These are phyloP conservation scores for Scheffersomyces quercinus DNA, from an alignment of 1,139 yeast genomes.

Conservation along the genomic window DNA sequence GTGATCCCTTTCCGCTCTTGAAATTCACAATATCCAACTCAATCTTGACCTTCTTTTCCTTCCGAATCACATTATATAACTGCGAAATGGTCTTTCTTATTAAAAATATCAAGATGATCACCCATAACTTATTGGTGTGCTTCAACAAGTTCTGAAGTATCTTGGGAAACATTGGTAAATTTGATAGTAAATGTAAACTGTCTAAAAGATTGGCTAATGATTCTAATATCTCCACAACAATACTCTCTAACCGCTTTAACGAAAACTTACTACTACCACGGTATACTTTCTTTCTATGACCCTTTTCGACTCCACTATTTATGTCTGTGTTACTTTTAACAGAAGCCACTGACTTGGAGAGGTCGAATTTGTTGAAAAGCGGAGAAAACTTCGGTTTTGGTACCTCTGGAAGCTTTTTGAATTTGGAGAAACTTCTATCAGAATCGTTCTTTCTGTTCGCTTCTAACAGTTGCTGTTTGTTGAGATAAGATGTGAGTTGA, in stretches of 20 bases:
- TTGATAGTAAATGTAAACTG: constrained; percentile 45
- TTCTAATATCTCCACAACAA: constrained; percentile 35
- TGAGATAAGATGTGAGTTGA: constrained; percentile 7
- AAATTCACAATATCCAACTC: constrained; percentile 37
- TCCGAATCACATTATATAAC: constrained; percentile 40
- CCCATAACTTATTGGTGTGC: constrained; percentile 50
- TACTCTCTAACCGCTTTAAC: constrained; percentile 32
- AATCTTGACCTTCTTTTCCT: constrained; percentile 38
- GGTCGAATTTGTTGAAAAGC: constrained; percentile 14
- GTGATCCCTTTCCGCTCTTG: constrained; percentile 18
- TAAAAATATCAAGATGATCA: constrained; percentile 42
- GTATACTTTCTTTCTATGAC: constrained; percentile 1
- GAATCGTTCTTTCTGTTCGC: constrained; percentile 5
- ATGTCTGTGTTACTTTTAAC: constrained; percentile 1
- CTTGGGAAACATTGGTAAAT: constrained; percentile 45
- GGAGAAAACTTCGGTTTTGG: constrained; percentile 21
- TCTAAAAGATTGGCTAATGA: constrained; percentile 42
- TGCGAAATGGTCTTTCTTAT: constrained; percentile 47
- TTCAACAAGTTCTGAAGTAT: constrained; percentile 31
- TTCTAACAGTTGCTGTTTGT: constrained; percentile 8
- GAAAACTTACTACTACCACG: constrained; percentile 11
- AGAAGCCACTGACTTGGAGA: constrained; percentile 8
- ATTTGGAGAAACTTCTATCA: constrained; percentile 2
- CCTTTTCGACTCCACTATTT: background rate
- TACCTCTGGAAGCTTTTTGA: constrained; percentile 9